A percentile compares a stretch with the other conserved stretches of the same genome.
phyloP scores from a whole-genome alignment of 2,329 filamentous ascomycete species.

The Penicillium sp. region DNA sequence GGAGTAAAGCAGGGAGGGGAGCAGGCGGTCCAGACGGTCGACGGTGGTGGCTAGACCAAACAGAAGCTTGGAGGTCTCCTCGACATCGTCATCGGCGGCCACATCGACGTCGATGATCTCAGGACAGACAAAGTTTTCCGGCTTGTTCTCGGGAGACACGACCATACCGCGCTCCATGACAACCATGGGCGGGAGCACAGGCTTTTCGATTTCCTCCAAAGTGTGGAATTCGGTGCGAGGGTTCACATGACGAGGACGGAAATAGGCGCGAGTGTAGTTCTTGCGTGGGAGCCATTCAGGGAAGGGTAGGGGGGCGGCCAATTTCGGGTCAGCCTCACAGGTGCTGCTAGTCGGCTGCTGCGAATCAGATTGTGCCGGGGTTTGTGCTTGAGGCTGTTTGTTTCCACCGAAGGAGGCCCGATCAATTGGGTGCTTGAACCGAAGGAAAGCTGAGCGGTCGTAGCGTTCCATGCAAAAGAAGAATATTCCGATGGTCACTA shows the following conservation, averaged over 20 bases:
- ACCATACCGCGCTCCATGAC: constrained; percentile 42
- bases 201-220: constrained; percentile 39
- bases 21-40: constrained; percentile 43
- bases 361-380: constrained; percentile 11
- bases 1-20: constrained; percentile 45
- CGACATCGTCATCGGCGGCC: constrained; percentile 40
- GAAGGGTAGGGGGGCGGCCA: constrained; percentile 39
- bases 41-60: constrained; percentile 46
- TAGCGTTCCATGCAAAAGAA: constrained; percentile 44
- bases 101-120: constrained; percentile 44
- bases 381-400: constrained; percentile 20
- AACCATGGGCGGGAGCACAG: constrained; percentile 41
- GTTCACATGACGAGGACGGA: constrained; percentile 40
- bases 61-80: constrained; percentile 43
- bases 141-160: constrained; percentile 35
- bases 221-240: constrained; percentile 41
- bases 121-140: constrained; percentile 39
- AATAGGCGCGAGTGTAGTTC: constrained; percentile 46
- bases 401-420: constrained; percentile 21
- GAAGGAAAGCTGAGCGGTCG: constrained; percentile 38
- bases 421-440: constrained; percentile 40
- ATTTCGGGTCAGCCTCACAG: constrained; percentile 38
- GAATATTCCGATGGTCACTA: constrained; percentile 42
- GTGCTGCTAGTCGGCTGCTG: constrained; percentile 26
- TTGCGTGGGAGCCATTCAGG: constrained; percentile 45